Evolutionary conservation across 106 monocot genomes (phyloP).

Genomic region (Iris macrosiphon): DNA sequence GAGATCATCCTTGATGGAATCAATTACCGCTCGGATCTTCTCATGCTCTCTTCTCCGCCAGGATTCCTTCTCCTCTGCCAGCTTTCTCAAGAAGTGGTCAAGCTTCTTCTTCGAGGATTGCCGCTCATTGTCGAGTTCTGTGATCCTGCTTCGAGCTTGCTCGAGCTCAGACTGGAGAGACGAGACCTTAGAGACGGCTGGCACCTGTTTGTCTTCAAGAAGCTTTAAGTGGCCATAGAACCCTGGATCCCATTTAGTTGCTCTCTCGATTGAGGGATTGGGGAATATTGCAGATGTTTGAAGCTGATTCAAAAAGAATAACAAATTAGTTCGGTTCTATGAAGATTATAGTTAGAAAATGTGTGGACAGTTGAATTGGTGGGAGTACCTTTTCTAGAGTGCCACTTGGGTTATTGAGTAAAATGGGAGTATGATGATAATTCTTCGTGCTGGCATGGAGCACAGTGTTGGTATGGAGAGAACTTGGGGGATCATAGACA

Average conservation of each 20-base stretch:
- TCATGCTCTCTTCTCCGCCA: conserved; percentile 68
- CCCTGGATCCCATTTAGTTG: conserved; percentile 81
- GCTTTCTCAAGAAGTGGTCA: conserved; percentile 59
- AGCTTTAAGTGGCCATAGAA: conserved; percentile 41
- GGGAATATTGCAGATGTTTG: conserved; percentile 33
- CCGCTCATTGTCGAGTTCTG: conserved; percentile 61
- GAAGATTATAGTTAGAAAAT: neutral
- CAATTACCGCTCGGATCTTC: conserved; percentile 51
- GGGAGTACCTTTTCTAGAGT: conserved; percentile 43
- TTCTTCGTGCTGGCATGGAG: conserved; percentile 15
- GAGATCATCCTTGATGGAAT: conserved; percentile 67
- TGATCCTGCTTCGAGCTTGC: conserved; percentile 35
- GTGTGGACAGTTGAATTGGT: neutral
- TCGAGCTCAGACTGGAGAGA: conserved; percentile 61
- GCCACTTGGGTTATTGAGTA: conserved; percentile 23
- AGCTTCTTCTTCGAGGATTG: conserved; percentile 62
- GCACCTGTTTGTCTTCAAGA: conserved; percentile 45
- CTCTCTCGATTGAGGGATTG: conserved; percentile 52
- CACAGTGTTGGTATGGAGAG: too few relatives aligned
- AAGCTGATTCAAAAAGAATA: conserved; percentile 22
- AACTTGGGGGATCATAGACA: neutral
- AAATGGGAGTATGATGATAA: conserved; percentile 8
- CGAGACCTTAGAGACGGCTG: conserved; percentile 28
- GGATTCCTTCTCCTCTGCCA: conserved; percentile 63
- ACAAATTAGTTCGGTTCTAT: neutral